Base-by-base conservation (phyloP, 768 basidiomycete species). In the Xerocomus potaroensis region DNA sequence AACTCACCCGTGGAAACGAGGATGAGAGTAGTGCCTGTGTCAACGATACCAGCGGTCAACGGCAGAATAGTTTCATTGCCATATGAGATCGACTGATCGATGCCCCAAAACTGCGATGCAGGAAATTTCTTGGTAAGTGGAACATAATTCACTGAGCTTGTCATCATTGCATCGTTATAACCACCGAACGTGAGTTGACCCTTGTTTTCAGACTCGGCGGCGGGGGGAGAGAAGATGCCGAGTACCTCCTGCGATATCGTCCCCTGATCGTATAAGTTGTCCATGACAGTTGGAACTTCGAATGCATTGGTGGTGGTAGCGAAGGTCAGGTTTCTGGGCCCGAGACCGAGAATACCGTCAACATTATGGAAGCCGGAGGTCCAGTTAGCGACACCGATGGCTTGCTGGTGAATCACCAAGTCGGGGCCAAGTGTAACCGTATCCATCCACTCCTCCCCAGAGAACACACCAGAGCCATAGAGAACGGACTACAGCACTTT, bases 281-380 rank as follows among this genome's bases (percentile, higher is more conserved):
- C 65, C n/a, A 51, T 58, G 18, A 73, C 65, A 5, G 71, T 73
- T 3, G 67, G 63, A 12, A 70, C 56, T 8, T 27, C 24, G 3
- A 24, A 21, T 2, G 30, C 4, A 18, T 53, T 49, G 38, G 39
- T 50, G 7, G 62, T 39, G 2, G 60, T 58, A 44, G 56, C 63
- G 1, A 40, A 16, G 0, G 72, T 73, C 33, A 73, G 50, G 47
- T 62, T 65, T 5, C 45, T 37, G 3, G 73, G 73, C 15, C 72
- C 63, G 12, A 57, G 39, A 57, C 74, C 56, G 9, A 75, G 63
- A 39, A 74, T 69, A 7, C 74, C 74, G 31, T 74, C 71, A 9
- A 74, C 54, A n/a, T 53, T 66, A n/a, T 47, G 14, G 24, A 69
- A 62, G 11, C 67, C 69, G 1, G 15, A 0, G 12, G 60, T 37